phyloP scores from a whole-genome alignment of 495 filamentous ascomycete genomes.

The Bryoglossum gracile region DNA sequence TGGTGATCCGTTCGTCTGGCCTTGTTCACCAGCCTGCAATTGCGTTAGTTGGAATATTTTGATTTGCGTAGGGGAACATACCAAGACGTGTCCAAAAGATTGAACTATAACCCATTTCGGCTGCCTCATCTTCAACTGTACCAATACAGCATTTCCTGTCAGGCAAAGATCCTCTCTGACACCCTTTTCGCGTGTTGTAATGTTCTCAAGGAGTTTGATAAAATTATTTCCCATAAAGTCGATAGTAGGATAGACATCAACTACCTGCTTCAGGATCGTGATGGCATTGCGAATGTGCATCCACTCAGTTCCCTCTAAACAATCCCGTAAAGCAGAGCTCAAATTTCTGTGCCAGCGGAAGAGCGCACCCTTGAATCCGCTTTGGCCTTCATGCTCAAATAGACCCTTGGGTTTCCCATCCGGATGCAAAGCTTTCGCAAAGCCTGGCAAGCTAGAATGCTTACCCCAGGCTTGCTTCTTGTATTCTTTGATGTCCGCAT shows the following conservation, averaged over 20 bases:
- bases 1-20: slow-evolving; percentile 20
- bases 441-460: slow-evolving; percentile 33
- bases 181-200: slow-evolving; percentile 68
- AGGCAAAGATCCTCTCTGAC: slow-evolving; percentile 83
- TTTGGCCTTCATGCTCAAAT: slow-evolving; percentile 64
- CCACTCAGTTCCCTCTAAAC: slow-evolving; percentile 76
- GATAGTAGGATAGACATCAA: slow-evolving; percentile 75
- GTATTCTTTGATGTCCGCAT: slow-evolving; percentile 65
- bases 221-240: slow-evolving; percentile 79
- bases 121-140: slow-evolving; percentile 70
- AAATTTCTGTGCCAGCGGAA: slow-evolving; percentile 86
- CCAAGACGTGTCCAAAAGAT: slow-evolving; percentile 54
- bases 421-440: slow-evolving; percentile 55
- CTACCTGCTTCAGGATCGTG: slow-evolving; percentile 73
- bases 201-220: slow-evolving; percentile 58
- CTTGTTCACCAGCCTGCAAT: slow-evolving; percentile 9
- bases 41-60: slow-evolving; percentile 25
- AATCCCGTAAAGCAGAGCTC: slow-evolving; percentile 64
- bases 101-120: slow-evolving; percentile 82
- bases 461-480: slow-evolving; percentile 65
- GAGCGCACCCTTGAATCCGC: slow-evolving; percentile 65
- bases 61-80: slow-evolving; percentile 30
- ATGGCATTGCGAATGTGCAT: slow-evolving; percentile 98
- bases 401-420: slow-evolving; percentile 59
- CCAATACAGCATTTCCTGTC: slow-evolving; percentile 75